Conservation (phyloP, 2,329 filamentous ascomycete genomes). For the Trichoderma breve region DNA sequence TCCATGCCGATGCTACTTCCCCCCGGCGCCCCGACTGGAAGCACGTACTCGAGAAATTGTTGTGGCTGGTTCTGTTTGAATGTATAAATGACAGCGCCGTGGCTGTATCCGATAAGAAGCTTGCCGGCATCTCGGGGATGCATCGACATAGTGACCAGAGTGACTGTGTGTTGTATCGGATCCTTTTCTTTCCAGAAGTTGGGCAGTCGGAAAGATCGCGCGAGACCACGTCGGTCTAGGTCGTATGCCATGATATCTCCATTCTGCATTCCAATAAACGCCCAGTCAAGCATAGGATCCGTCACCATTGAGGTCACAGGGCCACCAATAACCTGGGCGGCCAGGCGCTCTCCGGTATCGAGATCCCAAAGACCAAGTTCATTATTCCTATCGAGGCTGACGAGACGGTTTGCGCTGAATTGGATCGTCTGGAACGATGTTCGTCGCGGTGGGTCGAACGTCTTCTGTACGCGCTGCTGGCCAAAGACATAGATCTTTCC, state of each 20-base stretch:
- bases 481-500: slow-evolving; percentile 90
- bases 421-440: slow-evolving; percentile 75
- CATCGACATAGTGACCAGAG: slow-evolving; percentile 75
- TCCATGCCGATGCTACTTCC: slow-evolving; percentile 65
- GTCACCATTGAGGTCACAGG: slow-evolving; percentile 71
- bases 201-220: slow-evolving; percentile 72
- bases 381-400: slow-evolving; percentile 82
- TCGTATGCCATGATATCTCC: slow-evolving; percentile 93
- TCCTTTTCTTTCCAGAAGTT: slow-evolving; percentile 82
- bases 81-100: slow-evolving; percentile 86
- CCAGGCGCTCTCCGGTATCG: slow-evolving; percentile 62
- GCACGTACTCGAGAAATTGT: slow-evolving; percentile 78
- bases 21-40: slow-evolving; percentile 82
- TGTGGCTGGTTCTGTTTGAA: slow-evolving; percentile 85
- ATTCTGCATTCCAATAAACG: slow-evolving; percentile 75
- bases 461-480: slow-evolving; percentile 73
- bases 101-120: slow-evolving; percentile 83
- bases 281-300: slow-evolving; percentile 92
- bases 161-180: slow-evolving; percentile 57
- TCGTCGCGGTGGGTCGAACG: slow-evolving; percentile 67
- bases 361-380: slow-evolving; percentile 84
- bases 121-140: slow-evolving; percentile 92
- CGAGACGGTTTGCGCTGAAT: slow-evolving; percentile 81
- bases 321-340: slow-evolving; percentile 73
- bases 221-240: slow-evolving; percentile 72